These are phyloP conservation scores for Leccinum obscurum DNA, from an alignment of 768 basidiomycete genomes.

Conservation along the genomic window DNA sequence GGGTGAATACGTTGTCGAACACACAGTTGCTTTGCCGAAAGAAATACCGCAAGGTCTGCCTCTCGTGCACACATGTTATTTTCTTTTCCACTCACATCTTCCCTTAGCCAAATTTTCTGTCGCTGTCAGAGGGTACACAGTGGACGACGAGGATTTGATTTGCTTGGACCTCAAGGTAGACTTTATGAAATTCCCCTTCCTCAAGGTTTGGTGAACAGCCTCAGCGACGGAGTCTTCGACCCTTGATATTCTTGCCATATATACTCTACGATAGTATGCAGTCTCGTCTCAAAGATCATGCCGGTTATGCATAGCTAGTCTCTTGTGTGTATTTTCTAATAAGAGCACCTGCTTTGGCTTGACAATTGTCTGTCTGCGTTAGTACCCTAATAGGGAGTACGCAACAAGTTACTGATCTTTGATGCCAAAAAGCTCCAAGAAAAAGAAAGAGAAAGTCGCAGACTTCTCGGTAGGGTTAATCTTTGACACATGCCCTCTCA, in stretches of 20 bases:
- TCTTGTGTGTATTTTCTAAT: neutral
- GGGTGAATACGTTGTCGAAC: conserved; percentile 70
- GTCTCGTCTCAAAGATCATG: neutral
- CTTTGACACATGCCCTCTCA: neutral
- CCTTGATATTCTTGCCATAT: conserved; percentile 6
- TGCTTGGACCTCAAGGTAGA: conserved; percentile 81
- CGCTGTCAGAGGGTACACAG: conserved; percentile 66
- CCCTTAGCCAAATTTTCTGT: conserved; percentile 80
- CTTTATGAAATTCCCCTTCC: conserved; percentile 54
- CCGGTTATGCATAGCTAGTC: no score
- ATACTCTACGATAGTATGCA: conserved; percentile 1
- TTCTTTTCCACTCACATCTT: conserved; percentile 6
- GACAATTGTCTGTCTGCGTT: neutral
- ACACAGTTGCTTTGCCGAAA: conserved; percentile 84
- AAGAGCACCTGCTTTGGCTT: neutral
- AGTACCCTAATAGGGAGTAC: conserved; percentile 14
- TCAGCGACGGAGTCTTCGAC: conserved; percentile 1
- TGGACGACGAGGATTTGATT: conserved; percentile 69
- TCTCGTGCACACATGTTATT: neutral
- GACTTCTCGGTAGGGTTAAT: conserved; percentile 70
- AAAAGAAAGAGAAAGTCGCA: conserved; percentile 81
- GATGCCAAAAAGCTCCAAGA: conserved; percentile 88
- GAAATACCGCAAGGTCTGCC: conserved; percentile 81
- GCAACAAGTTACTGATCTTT: neutral
- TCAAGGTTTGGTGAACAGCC: conserved; percentile 26